Percentiles rank a stretch among this genome's conserved stretches.
Evolutionary conservation across 108 stramenopile species (phyloP).

Genomic region (Skeletonema tropicum): DNA sequence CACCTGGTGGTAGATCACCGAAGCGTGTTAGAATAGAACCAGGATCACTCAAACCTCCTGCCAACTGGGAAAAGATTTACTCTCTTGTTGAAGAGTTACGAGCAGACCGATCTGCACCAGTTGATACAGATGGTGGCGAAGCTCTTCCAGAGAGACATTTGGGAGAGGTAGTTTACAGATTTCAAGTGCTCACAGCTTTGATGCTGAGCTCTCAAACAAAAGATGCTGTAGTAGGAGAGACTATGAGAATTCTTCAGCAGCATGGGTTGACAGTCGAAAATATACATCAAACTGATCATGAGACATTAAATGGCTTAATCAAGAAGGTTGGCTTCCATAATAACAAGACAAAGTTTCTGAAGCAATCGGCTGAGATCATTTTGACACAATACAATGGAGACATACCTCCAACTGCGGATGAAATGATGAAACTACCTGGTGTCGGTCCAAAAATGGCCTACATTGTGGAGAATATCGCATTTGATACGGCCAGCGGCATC

Average conservation of each 20-base stretch:
- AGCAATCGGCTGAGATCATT: slow-evolving; percentile 68
- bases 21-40: slow-evolving; percentile 51
- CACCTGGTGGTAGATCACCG: slow-evolving; percentile 32
- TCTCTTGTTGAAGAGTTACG: slow-evolving; percentile 80
- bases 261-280: slow-evolving; percentile 72
- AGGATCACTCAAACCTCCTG: slow-evolving; percentile 56
- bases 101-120: slow-evolving; percentile 78
- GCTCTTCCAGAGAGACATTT: slow-evolving; percentile 58
- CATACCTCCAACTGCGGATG: slow-evolving; percentile 76
- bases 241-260: slow-evolving; percentile 71
- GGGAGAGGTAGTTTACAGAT: slow-evolving; percentile 57
- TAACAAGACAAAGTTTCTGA: slow-evolving; percentile 91
- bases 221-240: slow-evolving; percentile 83
- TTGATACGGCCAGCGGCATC: slow-evolving; percentile 69
- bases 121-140: slow-evolving; percentile 82
- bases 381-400: slow-evolving; percentile 68
- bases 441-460: slow-evolving; percentile 94
- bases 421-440: slow-evolving; percentile 80
- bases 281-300: slow-evolving; percentile 55
- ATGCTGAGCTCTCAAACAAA: slow-evolving; percentile 94
- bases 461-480: slow-evolving; percentile 83
- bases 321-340: slow-evolving; percentile 90
- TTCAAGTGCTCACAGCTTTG: slow-evolving; percentile 82
- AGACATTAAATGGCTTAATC: slow-evolving; percentile 70
- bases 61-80: slow-evolving; percentile 73